Conservation (phyloP, 768 basidiomycete genomes). For the Fistulinella prunicolor region DNA sequence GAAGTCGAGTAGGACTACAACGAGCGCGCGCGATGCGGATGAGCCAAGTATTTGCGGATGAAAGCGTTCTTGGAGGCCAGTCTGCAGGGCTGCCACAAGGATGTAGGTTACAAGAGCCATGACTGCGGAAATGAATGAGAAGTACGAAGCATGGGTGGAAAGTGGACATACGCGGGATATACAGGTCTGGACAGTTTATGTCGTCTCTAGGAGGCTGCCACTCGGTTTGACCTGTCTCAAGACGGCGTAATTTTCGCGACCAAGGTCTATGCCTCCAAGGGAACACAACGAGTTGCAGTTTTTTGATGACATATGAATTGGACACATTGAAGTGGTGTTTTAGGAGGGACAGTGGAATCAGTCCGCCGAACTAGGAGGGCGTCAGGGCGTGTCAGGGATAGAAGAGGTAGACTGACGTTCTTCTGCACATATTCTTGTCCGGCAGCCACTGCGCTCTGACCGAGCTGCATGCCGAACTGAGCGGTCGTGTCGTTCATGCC, state of each 20-base stretch:
- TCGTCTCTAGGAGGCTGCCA: constrained; percentile 92
- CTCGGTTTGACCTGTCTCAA: constrained; percentile 63
- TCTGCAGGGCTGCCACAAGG: constrained; percentile 79
- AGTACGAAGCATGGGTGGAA: background rate
- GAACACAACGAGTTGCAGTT: constrained; percentile 85
- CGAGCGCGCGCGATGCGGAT: constrained; percentile 78
- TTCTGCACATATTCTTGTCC: constrained; percentile 96
- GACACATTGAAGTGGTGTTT: constrained; percentile 96
- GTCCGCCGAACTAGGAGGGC: constrained; percentile 62
- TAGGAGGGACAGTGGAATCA: constrained; percentile 71
- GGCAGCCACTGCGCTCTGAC: constrained; percentile 85
- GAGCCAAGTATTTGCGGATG: constrained; percentile 88
- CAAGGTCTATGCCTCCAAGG: constrained; percentile 94
- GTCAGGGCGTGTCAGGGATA: constrained; percentile 4
- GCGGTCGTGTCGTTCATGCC: constrained; percentile 92
- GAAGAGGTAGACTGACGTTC: constrained; percentile 57
- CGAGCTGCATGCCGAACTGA: constrained; percentile 94
- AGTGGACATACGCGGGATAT: constrained; percentile 74
- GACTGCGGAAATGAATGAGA: constrained; percentile 41
- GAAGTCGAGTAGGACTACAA: constrained; percentile 86
- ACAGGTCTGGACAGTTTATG: constrained; percentile 93
- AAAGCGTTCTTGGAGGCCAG: constrained; percentile 80
- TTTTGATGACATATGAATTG: constrained; percentile 91
- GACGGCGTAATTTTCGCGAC: constrained; percentile 64
- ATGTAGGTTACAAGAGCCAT: constrained; percentile 98